Evolutionary conservation across 306 rosid genomes (phyloP).

Genomic region (Vachellia pachyceras): DNA sequence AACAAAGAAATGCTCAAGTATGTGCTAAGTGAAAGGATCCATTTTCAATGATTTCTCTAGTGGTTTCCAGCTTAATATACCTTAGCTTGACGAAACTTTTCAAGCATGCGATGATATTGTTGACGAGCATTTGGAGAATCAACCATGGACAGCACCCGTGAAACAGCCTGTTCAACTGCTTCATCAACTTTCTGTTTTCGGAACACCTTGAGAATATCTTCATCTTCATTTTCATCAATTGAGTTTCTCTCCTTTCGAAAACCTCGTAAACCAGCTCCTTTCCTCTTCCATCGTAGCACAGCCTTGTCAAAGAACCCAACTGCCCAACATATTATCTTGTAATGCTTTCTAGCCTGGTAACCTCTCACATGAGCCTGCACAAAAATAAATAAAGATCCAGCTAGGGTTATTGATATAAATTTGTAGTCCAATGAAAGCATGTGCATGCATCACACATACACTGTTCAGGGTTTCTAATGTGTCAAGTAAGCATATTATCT

Average conservation of each 20-base stretch:
- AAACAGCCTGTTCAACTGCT: slow-evolving; percentile 70
- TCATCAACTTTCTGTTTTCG: slow-evolving; percentile 79
- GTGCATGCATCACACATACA: background rate
- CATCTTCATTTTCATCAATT: slow-evolving; percentile 66
- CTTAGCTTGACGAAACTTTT: slow-evolving; percentile 74
- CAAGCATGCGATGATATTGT: slow-evolving; percentile 85
- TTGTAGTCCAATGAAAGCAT: background rate
- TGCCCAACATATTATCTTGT: slow-evolving; percentile 84
- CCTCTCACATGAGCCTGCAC: slow-evolving; percentile 94
- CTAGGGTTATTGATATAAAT: slow-evolving; percentile 13
- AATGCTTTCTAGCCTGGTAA: slow-evolving; percentile 79
- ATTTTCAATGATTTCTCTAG: background rate
- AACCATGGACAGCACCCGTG: slow-evolving; percentile 85
- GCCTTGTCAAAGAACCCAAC: slow-evolving; percentile 89
- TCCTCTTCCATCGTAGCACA: slow-evolving; percentile 90
- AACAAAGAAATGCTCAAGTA: slow-evolving; percentile 11
- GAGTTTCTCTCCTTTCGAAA: slow-evolving; percentile 53
- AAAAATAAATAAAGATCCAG: slow-evolving; percentile 32
- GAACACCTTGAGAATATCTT: slow-evolving; percentile 83
- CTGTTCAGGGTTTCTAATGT: background rate
- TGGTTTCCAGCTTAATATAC: slow-evolving; percentile 43
- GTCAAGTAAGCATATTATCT: background rate
- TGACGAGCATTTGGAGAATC: slow-evolving; percentile 68
- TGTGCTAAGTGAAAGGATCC: slow-evolving; percentile 9
- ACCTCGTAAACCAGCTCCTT: slow-evolving; percentile 77